Percentiles rank a stretch among this genome's conserved stretches.
phyloP scores from a whole-genome alignment of 129 eudicot genomes.

The Artemisia argyi region DNA sequence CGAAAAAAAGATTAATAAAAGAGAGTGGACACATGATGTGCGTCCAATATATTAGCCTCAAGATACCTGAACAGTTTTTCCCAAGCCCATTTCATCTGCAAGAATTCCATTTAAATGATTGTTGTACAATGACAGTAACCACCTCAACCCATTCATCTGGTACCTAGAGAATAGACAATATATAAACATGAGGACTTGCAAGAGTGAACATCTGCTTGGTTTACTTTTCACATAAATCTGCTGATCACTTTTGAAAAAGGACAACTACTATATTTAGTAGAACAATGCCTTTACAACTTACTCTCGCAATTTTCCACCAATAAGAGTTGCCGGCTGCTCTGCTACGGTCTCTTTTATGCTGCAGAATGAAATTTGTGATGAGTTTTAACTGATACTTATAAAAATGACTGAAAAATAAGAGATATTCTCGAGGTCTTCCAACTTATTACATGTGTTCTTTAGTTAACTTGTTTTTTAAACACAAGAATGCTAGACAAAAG shows the following conservation, averaged over 20 bases:
- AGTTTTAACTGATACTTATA: conserved; percentile 18
- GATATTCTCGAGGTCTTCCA: neutral
- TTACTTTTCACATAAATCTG: conserved; percentile 4
- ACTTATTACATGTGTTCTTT: neutral
- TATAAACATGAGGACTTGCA: conserved; percentile 1
- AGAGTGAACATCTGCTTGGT: neutral
- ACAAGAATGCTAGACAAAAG: neutral
- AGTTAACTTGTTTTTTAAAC: neutral
- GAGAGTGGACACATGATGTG: neutral
- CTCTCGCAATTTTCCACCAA: conserved; percentile 96
- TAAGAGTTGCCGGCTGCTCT: conserved; percentile 77
- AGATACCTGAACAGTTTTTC: conserved; percentile 95
- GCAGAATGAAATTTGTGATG: conserved; percentile 36
- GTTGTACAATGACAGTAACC: conserved; percentile 95
- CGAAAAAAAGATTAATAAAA: neutral
- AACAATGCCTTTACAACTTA: conserved; percentile 42
- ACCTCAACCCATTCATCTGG: conserved; percentile 94
- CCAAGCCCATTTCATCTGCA: conserved; percentile 99
- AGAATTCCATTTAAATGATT: conserved; percentile 97
- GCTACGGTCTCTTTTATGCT: conserved; percentile 82
- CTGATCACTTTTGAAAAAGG: neutral
- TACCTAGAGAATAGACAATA: conserved; percentile 49
- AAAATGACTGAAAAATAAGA: neutral
- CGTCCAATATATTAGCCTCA: neutral
- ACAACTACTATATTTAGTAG: neutral